Evolutionary conservation across 177 flowering plant genomes (phyloP), one percentile per base, ranked within the genome.

Genomic region (Vitis hybrid): DNA sequence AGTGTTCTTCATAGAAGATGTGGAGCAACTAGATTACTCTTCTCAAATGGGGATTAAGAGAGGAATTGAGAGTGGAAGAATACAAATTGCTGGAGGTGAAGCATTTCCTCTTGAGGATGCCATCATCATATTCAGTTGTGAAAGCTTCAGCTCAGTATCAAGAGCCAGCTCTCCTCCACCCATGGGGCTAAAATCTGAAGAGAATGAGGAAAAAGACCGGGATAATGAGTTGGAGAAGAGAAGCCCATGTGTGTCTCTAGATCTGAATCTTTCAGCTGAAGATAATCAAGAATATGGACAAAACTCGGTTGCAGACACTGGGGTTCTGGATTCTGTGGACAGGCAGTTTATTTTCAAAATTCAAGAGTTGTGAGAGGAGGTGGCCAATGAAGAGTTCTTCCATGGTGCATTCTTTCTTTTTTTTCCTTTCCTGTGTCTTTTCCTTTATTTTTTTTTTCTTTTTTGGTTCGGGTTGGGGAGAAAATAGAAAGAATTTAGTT

Each of bases 51-150:
- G 78, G n/a, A 69, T 83, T 9, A 78, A 70, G 64, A 51, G 64
- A 65, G 81, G 75, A 11, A 79, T 79, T 13, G 75, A 81, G 58
- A 77, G 26, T 23, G 86, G 84, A 61, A 73, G n/a, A 6, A 15
- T 83, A 34, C 12, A 34, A 34, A 68, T 76, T 75, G 18, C 68
- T 10, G 73, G 55, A 52, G 84, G 80, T 8, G 84, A 77, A 14
- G 49, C 49, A 17, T 80, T 79, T 21, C 61, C 74, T 54, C 76
- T 83, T 19, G 72, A 72, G 68, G 84, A 83, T 56, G 79, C 83
- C 61, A 83, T 83, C 70, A 62, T 83, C 34, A 77, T 83, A 51
- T 71, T 83, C 76, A 81, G 78, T 52, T 66, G 76, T 57, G 81
- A 83, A 59, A 78, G 79, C 63, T 72, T 71, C 51, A 72, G 69